Evolutionary conservation across 176 grass and related monocot species (phyloP), one percentile per base, ranked within the genome.

Genomic region (Juncus effusus): DNA sequence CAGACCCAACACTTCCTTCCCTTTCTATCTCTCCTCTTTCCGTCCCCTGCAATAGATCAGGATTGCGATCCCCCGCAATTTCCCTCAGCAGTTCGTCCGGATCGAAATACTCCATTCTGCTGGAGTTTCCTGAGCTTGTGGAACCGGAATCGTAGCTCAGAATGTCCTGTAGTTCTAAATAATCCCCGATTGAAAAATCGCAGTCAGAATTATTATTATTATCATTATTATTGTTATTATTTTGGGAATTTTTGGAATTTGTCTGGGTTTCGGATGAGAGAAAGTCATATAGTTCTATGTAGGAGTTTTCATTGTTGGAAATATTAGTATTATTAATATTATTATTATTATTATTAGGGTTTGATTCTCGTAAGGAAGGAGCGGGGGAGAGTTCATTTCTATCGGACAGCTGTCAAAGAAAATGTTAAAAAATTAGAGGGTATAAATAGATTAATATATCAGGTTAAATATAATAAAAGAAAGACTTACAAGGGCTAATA

Each of bases 101-200:
- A 60, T 94, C 65, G 47, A 94, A 72, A 54, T 67, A 83, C 44
- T 88, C 79, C 56, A 69, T 59, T 36, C 38, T 53, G 70, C 79
- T 86, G 13, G 80, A 86, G 62, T 77, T 79, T n/a, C 64, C 86
- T 39, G 86, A 95, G 78, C 74, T 89, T 51, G 82, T 78, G 56
- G 85, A 76, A 15, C 69, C 74, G 7, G 65, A 63, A 10, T 81
- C 82, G 69, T 50, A 61, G 53, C 49, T 79, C 47, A 78, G 59
- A n/a, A 95, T 38, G 28, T 89, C 90, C 56, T 86, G 72, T 6
- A 89, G 10, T 63, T 95, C 85, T 58, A 87, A 74, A 75, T 67
- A 85, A 72, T 42, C 81, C 44, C 42, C 75, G 44, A 56, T 55
- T 40, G 65, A 59, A 38, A 78, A 56, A 70, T 74, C 36, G 78